Percentiles rank a stretch among this genome's conserved stretches.
Evolutionary conservation across 2,329 filamentous ascomycete species (phyloP).

Genomic region (Microcyclospora pomicola): DNA sequence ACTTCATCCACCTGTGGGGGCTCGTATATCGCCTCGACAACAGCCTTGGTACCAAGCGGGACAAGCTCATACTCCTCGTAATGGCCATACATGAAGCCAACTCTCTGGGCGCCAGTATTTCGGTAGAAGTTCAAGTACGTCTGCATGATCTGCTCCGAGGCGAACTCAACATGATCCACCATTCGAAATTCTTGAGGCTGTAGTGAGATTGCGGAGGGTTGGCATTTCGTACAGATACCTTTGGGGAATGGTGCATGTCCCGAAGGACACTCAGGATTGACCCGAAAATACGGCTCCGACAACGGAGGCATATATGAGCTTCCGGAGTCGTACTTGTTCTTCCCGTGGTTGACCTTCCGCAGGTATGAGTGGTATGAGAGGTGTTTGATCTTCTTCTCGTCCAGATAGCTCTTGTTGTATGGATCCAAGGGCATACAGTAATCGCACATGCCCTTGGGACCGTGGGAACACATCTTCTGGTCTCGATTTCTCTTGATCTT

Average conservation of each 20-base stretch:
- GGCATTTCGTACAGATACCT: conserved; percentile 95
- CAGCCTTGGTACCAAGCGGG: conserved; percentile 82
- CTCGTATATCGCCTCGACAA: conserved; percentile 95
- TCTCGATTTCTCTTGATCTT: conserved; percentile 70
- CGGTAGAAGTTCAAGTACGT: conserved; percentile 88
- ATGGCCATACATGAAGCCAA: conserved; percentile 82
- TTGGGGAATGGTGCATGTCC: conserved; percentile 90
- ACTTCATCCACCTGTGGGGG: conserved; percentile 79
- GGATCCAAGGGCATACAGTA: conserved; percentile 96
- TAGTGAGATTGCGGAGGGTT: conserved; percentile 89
- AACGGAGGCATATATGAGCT: conserved; percentile 94
- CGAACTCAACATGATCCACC: conserved; percentile 97
- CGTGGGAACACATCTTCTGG: conserved; percentile 83
- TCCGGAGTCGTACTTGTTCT: conserved; percentile 88
- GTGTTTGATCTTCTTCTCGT: conserved; percentile 97
- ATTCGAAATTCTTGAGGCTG: conserved; percentile 89
- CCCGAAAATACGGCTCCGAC: conserved; percentile 82
- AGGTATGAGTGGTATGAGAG: conserved; percentile 90
- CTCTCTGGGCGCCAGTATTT: conserved; percentile 64
- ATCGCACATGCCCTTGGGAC: conserved; percentile 96
- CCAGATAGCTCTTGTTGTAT: conserved; percentile 75
- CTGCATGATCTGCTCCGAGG: conserved; percentile 71
- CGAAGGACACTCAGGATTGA: conserved; percentile 76
- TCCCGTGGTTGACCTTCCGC: conserved; percentile 86
- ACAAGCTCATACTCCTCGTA: conserved; percentile 88